phyloP scores from a whole-genome alignment of 176 grass and related monocot genomes.

The Tillandsia leiboldiana region DNA sequence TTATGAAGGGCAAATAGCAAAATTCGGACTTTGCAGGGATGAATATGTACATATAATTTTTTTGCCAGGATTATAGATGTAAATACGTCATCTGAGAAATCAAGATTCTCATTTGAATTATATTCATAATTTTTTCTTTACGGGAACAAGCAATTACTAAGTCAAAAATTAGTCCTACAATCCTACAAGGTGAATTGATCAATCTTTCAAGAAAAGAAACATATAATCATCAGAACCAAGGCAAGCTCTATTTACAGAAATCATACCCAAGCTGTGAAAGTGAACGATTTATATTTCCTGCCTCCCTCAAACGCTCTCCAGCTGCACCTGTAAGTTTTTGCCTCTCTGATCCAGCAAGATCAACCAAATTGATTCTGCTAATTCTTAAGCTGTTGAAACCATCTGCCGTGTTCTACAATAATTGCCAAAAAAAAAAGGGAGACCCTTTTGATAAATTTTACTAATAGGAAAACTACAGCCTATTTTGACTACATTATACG shows the following conservation, averaged over 20 bases:
- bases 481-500: no score
- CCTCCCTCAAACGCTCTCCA: conserved; percentile 85
- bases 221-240: conserved; percentile 8
- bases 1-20: no score
- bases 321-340: conserved; percentile 78
- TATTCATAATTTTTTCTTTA: background rate
- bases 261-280: conserved; percentile 92
- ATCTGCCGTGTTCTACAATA: conserved; percentile 56
- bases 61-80: no score
- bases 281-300: conserved; percentile 97
- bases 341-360: conserved; percentile 94
- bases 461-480: no score
- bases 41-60: no score
- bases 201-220: background rate
- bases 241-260: conserved; percentile 7
- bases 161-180: background rate
- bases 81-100: background rate
- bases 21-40: no score
- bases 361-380: conserved; percentile 95
- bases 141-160: background rate
- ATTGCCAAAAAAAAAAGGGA: background rate
- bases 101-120: background rate
- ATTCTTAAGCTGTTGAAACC: conserved; percentile 58
- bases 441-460: background rate
- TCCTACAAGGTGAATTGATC: background rate